Evolutionary conservation across 2,329 filamentous ascomycete species (phyloP).

Genomic region (Metarhizium humberi): DNA sequence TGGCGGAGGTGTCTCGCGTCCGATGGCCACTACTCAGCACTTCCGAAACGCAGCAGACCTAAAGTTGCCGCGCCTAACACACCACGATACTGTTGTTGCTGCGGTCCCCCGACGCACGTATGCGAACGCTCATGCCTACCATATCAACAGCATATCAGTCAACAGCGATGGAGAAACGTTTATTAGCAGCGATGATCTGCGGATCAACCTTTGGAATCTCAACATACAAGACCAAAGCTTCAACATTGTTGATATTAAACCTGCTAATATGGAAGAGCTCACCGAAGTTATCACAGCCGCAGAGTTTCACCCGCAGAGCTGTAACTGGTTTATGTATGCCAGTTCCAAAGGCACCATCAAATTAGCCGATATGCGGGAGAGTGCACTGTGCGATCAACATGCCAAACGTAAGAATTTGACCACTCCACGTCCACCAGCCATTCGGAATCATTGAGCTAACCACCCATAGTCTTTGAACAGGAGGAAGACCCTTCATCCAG

Average conservation of each 20-base stretch:
- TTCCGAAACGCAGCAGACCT: constrained; percentile 77
- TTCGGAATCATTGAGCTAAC: constrained; percentile 12
- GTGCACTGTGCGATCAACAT: constrained; percentile 90
- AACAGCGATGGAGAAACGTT: constrained; percentile 99
- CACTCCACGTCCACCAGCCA: neutral
- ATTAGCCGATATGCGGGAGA: constrained; percentile 95
- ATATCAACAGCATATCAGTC: constrained; percentile 99
- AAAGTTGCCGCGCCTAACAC: constrained; percentile 90
- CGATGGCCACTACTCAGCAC: constrained; percentile 54
- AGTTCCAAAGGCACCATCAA: constrained; percentile 99
- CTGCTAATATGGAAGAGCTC: constrained; percentile 98
- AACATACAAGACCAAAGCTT: constrained; percentile 99
- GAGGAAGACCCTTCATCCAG: constrained; percentile 95
- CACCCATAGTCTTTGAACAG: constrained; percentile 79
- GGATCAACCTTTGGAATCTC: constrained; percentile 97
- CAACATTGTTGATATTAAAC: constrained; percentile 99
- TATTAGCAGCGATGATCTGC: constrained; percentile 94
- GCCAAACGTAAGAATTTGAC: constrained; percentile 61
- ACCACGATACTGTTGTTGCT: constrained; percentile 96
- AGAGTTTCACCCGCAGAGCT: constrained; percentile 93
- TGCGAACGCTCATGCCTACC: constrained; percentile 96
- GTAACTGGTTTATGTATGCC: constrained; percentile 99
- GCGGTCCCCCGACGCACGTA: constrained; percentile 94
- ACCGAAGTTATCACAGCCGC: constrained; percentile 98
- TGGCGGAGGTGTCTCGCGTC: constrained; percentile 68